Conservation (phyloP, 208 protist species). For the Acanthamoeba lenticulata region DNA sequence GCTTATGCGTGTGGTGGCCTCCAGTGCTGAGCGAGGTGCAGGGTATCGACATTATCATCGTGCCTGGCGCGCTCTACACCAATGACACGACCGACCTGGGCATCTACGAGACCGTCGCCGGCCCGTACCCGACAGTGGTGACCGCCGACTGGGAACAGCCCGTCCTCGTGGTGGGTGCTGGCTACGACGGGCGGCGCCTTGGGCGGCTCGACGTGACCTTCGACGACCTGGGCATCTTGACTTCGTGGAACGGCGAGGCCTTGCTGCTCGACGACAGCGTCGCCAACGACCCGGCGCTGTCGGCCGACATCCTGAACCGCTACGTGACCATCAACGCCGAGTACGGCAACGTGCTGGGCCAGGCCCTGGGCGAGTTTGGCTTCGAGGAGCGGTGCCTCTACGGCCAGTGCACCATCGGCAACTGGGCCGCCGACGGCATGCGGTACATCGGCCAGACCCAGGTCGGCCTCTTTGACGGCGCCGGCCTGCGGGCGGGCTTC, state of each 20-base stretch:
- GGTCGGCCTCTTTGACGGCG: constrained; percentile 9
- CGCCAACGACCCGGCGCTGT: neutral
- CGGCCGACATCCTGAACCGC: neutral
- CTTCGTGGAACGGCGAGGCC: neutral
- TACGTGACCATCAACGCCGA: neutral
- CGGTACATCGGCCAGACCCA: neutral
- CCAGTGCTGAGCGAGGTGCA: constrained; percentile 11
- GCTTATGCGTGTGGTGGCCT: too few relatives aligned
- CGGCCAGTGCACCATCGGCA: constrained; percentile 31
- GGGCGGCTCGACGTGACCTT: constrained; percentile 36
- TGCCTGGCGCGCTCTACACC: constrained; percentile 27
- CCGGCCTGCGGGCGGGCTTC: neutral
- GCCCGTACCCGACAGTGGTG: constrained; percentile 4
- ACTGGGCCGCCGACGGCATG: neutral
- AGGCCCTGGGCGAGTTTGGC: neutral
- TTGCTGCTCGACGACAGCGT: constrained; percentile 6
- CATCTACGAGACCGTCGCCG: neutral
- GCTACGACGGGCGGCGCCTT: constrained; percentile 14
- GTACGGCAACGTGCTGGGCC: neutral
- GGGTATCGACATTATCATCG: constrained; percentile 54
- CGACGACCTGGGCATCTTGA: neutral
- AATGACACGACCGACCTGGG: constrained; percentile 17
- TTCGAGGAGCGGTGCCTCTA: constrained; percentile 22
- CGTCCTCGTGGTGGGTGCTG: constrained; percentile 1
- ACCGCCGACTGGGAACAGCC: neutral